Evolutionary conservation across 768 basidiomycete species (phyloP).

Genomic region (Strobilomyces echinocephalus): DNA sequence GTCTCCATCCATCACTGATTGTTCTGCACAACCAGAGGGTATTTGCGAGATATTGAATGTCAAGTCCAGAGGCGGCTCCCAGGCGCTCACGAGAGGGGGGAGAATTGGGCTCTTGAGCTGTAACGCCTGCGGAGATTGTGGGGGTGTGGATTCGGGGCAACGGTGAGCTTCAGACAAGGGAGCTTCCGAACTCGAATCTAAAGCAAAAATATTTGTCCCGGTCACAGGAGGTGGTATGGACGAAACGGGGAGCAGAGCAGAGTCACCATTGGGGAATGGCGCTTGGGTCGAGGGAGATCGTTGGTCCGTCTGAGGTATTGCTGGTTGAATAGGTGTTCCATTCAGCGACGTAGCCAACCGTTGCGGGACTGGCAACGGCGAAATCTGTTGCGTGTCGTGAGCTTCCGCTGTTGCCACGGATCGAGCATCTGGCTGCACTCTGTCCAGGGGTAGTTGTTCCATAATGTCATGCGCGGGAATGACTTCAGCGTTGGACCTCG

Average conservation of each 20-base stretch:
- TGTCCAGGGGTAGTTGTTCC: background rate
- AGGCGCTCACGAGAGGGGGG: constrained; percentile 7
- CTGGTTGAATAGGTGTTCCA: background rate
- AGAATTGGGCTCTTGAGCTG: constrained; percentile 6
- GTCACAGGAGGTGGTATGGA: background rate
- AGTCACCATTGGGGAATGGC: background rate
- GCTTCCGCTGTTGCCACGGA: background rate
- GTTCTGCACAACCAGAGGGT: background rate
- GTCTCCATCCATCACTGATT: background rate
- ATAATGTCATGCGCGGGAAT: background rate
- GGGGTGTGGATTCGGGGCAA: background rate
- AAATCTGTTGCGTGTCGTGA: background rate
- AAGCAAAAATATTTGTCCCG: background rate
- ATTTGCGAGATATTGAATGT: constrained; percentile 12
- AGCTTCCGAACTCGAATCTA: background rate
- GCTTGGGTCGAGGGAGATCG: background rate
- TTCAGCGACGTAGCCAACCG: background rate
- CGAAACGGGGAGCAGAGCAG: background rate
- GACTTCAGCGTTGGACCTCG: background rate
- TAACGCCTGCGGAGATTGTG: background rate
- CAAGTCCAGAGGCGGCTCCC: constrained; percentile 16
- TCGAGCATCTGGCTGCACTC: background rate
- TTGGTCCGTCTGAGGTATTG: background rate
- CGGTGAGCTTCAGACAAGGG: background rate
- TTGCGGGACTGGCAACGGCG: background rate